Evolutionary conservation across 169 alveolate genomes (phyloP).

Genomic region (Ophryocystis elektroscirrha): DNA sequence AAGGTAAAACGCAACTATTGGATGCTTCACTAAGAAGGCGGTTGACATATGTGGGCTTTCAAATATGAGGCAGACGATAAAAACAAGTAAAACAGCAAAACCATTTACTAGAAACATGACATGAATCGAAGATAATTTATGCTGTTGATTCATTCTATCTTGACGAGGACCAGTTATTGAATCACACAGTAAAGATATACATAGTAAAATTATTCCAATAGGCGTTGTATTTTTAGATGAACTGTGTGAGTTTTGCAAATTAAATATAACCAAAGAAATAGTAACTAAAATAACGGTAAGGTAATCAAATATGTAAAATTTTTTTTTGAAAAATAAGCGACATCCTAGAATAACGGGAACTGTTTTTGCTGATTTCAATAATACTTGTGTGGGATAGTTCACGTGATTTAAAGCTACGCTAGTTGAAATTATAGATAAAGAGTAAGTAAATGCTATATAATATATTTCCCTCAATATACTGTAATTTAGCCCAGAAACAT

Average conservation of each 20-base stretch:
- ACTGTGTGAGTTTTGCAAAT: too few relatives aligned
- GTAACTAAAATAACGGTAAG: conserved; percentile 50
- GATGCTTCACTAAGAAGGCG: conserved; percentile 21
- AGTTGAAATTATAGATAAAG: conserved; percentile 45
- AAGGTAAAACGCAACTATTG: conserved; percentile 27
- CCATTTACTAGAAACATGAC: conserved; percentile 50
- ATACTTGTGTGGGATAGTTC: conserved; percentile 62
- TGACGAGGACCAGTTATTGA: conserved; percentile 67
- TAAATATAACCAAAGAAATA: conserved; percentile 43
- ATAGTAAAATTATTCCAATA: conserved; percentile 43
- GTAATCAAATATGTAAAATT: conserved; percentile 60
- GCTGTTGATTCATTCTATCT: conserved; percentile 44
- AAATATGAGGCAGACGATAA: conserved; percentile 26
- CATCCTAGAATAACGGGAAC: conserved; percentile 68
- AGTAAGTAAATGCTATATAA: conserved; percentile 40
- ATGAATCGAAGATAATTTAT: conserved; percentile 39
- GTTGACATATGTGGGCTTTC: conserved; percentile 51
- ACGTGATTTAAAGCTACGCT: conserved; percentile 49
- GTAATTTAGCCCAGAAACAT: conserved; percentile 5
- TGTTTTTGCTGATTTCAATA: conserved; percentile 61
- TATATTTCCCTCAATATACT: conserved; percentile 13
- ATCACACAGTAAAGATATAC: conserved; percentile 51
- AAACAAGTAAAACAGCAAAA: conserved; percentile 35
- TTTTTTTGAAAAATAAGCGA: conserved; percentile 41
- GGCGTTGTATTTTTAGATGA: conserved; percentile 28